Base-by-base conservation (phyloP, 2,329 filamentous ascomycete genomes). In the Fusarium equiseti region DNA sequence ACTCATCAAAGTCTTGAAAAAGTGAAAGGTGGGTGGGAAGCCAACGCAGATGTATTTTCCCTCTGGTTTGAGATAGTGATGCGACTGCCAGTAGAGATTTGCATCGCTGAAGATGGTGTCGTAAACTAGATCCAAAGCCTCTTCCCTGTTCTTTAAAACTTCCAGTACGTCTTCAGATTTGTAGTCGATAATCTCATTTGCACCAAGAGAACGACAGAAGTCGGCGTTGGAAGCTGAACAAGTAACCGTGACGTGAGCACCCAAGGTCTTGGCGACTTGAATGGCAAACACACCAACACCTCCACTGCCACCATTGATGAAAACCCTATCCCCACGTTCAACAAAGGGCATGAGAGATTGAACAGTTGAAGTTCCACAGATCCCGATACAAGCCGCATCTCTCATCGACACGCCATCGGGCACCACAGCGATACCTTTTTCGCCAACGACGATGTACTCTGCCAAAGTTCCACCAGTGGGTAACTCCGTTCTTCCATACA, bases 261-360 rank as follows among this genome's bases (percentile, higher is more conserved):
- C 71, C 0, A 72, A 1, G 2, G 56, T 58, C 10, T 72, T 73
- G 0, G 71, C 71, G 4, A 70, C 45, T 10, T 73, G 71, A 0
- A 72, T 62, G 0, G 71, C 71, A 22, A 73, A 73, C 4, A 53
- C 24, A 6, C 71, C 71, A 12, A 66, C 71, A 0, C 71, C 71
- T 2, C 71, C 71, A 4, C 71, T 73, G 0, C 71, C 71, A 5
- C 71, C 71, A 7, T 73, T 73, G 3, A 73, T 60, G 1, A 70
- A 49, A 0, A 70, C 66, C 11, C 27, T 70, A 0, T 53, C 51
- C 0, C 46, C 71, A 1, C 31, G 31, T 2, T 59, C 55, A 2
- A 73, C 4, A 2, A 48, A 59, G 0, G 71, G 55, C 0, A 22
- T 35, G 1, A 73, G 48, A 1, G 43, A 60, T 32, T 73, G 71